phyloP scores from a whole-genome alignment of 768 basidiomycete genomes.

The Tricholoma furcatifolium region DNA sequence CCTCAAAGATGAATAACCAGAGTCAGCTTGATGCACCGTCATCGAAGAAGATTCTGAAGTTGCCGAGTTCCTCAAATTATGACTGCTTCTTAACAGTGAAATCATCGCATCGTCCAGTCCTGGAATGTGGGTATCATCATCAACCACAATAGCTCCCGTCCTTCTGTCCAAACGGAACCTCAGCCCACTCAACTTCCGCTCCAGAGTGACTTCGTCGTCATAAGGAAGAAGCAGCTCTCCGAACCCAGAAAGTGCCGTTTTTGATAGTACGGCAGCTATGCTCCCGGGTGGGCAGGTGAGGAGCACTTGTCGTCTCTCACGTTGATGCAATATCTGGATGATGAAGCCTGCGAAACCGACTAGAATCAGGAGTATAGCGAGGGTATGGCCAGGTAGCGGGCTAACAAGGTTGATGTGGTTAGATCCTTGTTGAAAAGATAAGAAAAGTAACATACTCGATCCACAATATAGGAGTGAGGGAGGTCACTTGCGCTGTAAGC shows the following conservation, averaged over 20 bases:
- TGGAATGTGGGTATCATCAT: no score
- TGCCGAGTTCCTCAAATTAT: constrained; percentile 15
- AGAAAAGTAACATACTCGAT: constrained; percentile 49
- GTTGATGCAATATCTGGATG: constrained; percentile 47
- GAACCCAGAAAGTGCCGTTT: constrained; percentile 62
- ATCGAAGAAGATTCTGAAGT: constrained; percentile 16
- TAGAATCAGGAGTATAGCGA: constrained; percentile 46
- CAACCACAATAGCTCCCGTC: constrained; percentile 63
- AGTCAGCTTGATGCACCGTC: constrained; percentile 19
- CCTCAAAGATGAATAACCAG: constrained; percentile 26
- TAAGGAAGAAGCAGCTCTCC: constrained; percentile 61
- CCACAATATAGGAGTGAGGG: constrained; percentile 47
- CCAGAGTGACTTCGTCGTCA: constrained; percentile 45
- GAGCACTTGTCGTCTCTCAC: constrained; percentile 45
- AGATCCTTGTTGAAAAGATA: background rate
- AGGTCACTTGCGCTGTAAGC: constrained; percentile 37
- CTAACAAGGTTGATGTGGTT: constrained; percentile 29
- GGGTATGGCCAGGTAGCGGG: constrained; percentile 47
- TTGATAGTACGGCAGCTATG: constrained; percentile 54
- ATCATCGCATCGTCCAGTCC: constrained; percentile 38
- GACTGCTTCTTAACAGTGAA: constrained; percentile 30
- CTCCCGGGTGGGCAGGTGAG: constrained; percentile 58
- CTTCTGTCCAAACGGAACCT: constrained; percentile 53
- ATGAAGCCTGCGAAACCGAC: constrained; percentile 47
- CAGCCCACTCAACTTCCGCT: constrained; percentile 48